phyloP scores from a whole-genome alignment of 2,329 filamentous ascomycete species.

The Stenocarpella maydis region DNA sequence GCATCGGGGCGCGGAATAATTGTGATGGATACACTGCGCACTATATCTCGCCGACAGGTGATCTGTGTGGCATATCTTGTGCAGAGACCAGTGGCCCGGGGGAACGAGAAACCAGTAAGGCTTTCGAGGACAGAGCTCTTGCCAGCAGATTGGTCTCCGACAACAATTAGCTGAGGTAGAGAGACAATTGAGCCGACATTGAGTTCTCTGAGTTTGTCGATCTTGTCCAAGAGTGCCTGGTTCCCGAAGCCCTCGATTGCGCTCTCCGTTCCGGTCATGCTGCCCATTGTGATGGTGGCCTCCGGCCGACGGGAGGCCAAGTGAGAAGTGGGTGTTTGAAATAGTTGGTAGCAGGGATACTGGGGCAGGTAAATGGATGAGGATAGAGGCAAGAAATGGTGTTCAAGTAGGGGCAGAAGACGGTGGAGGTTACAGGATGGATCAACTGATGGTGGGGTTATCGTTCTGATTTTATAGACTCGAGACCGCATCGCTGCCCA shows the following conservation, averaged over 20 bases:
- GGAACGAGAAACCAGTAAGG: conserved; percentile 58
- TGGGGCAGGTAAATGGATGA: background rate
- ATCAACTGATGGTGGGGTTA: background rate
- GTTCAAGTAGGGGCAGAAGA: too few relatives aligned
- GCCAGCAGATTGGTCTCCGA: conserved; percentile 85
- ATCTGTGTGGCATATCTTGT: conserved; percentile 60
- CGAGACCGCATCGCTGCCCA: background rate
- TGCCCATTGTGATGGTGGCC: background rate
- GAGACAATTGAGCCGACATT: conserved; percentile 40
- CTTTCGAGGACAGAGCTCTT: conserved; percentile 86
- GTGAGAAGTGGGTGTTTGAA: background rate
- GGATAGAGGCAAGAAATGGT: background rate
- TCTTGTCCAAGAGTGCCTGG: conserved; percentile 39
- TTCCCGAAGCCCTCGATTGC: conserved; percentile 36
- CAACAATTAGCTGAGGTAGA: conserved; percentile 74
- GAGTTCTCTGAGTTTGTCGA: conserved; percentile 41
- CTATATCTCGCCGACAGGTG: conserved; percentile 49
- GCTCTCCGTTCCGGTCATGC: background rate
- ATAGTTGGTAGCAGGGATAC: too few relatives aligned
- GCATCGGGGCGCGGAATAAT: conserved; percentile 49
- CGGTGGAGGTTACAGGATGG: too few relatives aligned
- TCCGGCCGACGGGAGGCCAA: background rate
- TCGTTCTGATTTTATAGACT: background rate
- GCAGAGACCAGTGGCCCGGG: conserved; percentile 53
- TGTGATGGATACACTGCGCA: conserved; percentile 48